Evolutionary conservation across 2,329 filamentous ascomycete genomes (phyloP), one percentile per base, ranked within the genome.

Genomic region (Xenoacremonium recifei): DNA sequence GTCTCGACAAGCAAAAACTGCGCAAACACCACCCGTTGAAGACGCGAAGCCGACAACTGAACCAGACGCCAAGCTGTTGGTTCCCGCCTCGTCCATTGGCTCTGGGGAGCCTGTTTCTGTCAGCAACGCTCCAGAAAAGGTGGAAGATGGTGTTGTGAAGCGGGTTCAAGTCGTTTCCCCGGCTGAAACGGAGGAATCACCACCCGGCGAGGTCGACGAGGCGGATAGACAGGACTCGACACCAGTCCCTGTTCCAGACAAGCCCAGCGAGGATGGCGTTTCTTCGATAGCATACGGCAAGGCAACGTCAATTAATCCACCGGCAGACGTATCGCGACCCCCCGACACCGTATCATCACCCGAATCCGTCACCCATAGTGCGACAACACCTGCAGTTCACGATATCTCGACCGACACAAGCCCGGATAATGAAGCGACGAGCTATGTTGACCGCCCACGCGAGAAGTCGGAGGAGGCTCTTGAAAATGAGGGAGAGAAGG

Each of bases 381-480:
- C 82, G 40, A 81, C 84, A 17, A 93, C 88, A 1, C 85, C 88
- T 2, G 78, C 76, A 25, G 75, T 83, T 29, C 77, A 83, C 45
- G 79, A 85, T 48, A 77, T 75, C 6, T 90, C 87, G 2, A 80
- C 85, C 1, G 83, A 85, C 51, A 90, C 87, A 2, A 90, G 85
- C 53, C 83, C 85, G 2, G 85, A 86, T 40, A 79, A 85, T 40
- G 85, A 89, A 36, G 75, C 72, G 15, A 71, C 77, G 35, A 75
- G 77, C 32, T 79, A 78, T 51, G 62, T 71, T 13, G 73, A 82
- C 7, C 29, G n/a, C 23, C 66, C 67, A n/a, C 49, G 42, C 16
- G 71, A 75, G 17, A 69, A 74, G 45, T 72, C 72, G 54, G 68
- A 69, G 23, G 62, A 64, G 39, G n/a, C n/a, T n/a, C n/a, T n/a